These are phyloP conservation scores for Pontederia crassipes DNA, from an alignment of 176 grass and related monocot genomes.

Conservation along the genomic window DNA sequence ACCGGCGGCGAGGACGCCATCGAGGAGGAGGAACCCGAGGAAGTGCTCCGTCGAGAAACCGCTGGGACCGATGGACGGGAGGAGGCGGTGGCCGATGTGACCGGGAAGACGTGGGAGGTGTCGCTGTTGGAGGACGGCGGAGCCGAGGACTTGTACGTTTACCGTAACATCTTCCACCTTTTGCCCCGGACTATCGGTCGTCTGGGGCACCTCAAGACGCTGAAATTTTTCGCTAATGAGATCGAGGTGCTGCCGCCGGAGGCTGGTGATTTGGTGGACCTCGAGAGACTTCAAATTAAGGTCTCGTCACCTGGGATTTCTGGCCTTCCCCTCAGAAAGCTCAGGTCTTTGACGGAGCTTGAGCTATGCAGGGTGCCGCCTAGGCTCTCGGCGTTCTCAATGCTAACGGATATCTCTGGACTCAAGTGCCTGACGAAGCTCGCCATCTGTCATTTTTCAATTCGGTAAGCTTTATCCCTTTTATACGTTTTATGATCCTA, in stretches of 20 bases:
- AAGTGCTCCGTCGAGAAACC: background rate
- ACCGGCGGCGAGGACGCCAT: background rate
- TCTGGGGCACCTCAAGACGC: slow-evolving; percentile 40
- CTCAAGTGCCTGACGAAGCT: slow-evolving; percentile 75
- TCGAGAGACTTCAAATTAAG: slow-evolving; percentile 76
- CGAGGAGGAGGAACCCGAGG: background rate
- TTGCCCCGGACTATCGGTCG: slow-evolving; percentile 47
- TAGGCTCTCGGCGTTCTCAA: slow-evolving; percentile 54
- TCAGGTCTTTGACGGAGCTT: slow-evolving; percentile 69
- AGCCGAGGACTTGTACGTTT: slow-evolving; percentile 60
- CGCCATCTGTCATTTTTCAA: slow-evolving; percentile 75
- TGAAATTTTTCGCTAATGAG: slow-evolving; percentile 94
- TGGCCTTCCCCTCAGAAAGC: slow-evolving; percentile 38
- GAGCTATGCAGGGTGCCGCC: slow-evolving; percentile 70
- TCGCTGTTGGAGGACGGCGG: slow-evolving; percentile 28
- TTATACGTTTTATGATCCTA: background rate
- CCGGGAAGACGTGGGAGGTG: slow-evolving; percentile 74
- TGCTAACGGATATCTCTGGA: slow-evolving; percentile 54
- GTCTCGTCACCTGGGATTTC: slow-evolving; percentile 66
- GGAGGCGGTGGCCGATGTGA: slow-evolving; percentile 38
- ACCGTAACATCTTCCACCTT: slow-evolving; percentile 66
- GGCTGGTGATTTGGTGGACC: slow-evolving; percentile 44
- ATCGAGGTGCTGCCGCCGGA: slow-evolving; percentile 80
- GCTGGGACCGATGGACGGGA: background rate
- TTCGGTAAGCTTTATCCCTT: slow-evolving; percentile 34